These are phyloP conservation scores for Actinomucor elegans DNA, from an alignment of 371 early-diverging fungal genomes.

Conservation along the genomic window DNA sequence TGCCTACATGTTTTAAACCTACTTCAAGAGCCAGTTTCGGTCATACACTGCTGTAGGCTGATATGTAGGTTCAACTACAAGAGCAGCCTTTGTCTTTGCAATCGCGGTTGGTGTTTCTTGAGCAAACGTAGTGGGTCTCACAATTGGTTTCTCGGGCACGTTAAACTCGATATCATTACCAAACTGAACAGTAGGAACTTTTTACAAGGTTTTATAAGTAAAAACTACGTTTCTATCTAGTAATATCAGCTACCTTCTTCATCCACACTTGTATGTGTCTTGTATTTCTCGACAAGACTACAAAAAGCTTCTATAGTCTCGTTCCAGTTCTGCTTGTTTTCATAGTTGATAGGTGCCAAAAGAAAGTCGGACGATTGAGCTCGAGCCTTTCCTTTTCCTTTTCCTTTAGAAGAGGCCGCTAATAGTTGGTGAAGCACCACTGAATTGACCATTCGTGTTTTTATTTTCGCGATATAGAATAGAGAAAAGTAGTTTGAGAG, in stretches of 20 bases:
- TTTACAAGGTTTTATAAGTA: neutral
- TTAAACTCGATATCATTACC: conserved; percentile 12
- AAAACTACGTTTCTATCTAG: neutral
- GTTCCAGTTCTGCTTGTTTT: neutral
- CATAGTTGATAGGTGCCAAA: neutral
- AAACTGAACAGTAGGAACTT: neutral
- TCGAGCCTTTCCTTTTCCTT: conserved; percentile 13
- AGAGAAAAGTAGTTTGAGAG: no score
- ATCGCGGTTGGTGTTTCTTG: no score
- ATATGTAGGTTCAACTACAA: neutral
- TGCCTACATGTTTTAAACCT: conserved; percentile 1
- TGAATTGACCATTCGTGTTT: no score
- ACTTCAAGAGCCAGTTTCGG: conserved; percentile 51
- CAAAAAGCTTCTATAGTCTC: conserved; percentile 12
- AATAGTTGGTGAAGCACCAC: conserved; percentile 13
- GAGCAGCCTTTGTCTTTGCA: no score
- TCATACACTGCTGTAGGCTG: conserved; percentile 27
- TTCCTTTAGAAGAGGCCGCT: conserved; percentile 1
- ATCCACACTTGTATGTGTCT: neutral
- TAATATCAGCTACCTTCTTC: neutral
- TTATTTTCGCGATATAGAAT: no score
- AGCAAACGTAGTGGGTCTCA: neutral
- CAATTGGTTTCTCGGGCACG: conserved; percentile 6
- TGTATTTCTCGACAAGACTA: conserved; percentile 10
- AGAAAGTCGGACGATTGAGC: neutral